phyloP scores from a whole-genome alignment of 2,329 filamentous ascomycete species.

The Pseudogymnoascus sp. region DNA sequence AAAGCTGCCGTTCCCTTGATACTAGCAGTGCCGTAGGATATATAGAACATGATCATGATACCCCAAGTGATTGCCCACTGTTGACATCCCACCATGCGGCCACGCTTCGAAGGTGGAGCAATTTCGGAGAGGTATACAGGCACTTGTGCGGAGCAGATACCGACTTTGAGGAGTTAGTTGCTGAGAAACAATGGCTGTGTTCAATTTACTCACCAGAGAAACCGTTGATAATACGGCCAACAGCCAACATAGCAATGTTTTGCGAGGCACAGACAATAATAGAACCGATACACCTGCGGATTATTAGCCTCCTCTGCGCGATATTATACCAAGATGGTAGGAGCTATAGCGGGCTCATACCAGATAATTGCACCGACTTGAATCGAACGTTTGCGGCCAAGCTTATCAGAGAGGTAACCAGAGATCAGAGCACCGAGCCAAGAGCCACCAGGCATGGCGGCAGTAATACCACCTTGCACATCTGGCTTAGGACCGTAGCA shows the following conservation, averaged over 20 bases:
- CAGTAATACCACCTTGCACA: conserved; percentile 59
- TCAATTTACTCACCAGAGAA: conserved; percentile 34
- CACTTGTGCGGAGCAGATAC: conserved; percentile 61
- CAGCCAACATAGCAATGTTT: conserved; percentile 50
- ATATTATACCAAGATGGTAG: conserved; percentile 13
- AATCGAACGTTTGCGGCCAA: conserved; percentile 45
- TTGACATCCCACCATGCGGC: conserved; percentile 63
- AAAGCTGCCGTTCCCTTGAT: conserved; percentile 53
- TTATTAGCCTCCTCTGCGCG: conserved; percentile 22
- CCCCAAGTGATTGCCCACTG: conserved; percentile 69
- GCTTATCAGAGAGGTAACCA: conserved; percentile 51
- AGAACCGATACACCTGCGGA: conserved; percentile 51
- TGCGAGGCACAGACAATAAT: conserved; percentile 53
- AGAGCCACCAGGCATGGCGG: conserved; percentile 65
- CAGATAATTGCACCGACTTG: conserved; percentile 43
- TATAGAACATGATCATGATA: conserved; percentile 65
- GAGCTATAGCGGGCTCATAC: conserved; percentile 23
- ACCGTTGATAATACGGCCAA: conserved; percentile 56
- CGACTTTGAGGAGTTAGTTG: conserved; percentile 36
- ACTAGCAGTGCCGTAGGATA: conserved; percentile 58
- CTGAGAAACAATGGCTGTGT: background rate
- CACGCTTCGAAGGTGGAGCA: conserved; percentile 51
- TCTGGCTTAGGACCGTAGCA: conserved; percentile 47
- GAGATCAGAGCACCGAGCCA: conserved; percentile 58
- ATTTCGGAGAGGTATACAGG: conserved; percentile 65